Percentiles rank a stretch among this genome's conserved stretches.
Conservation (phyloP, 164 flowering plant genomes). For the Vitis labrusca region DNA sequence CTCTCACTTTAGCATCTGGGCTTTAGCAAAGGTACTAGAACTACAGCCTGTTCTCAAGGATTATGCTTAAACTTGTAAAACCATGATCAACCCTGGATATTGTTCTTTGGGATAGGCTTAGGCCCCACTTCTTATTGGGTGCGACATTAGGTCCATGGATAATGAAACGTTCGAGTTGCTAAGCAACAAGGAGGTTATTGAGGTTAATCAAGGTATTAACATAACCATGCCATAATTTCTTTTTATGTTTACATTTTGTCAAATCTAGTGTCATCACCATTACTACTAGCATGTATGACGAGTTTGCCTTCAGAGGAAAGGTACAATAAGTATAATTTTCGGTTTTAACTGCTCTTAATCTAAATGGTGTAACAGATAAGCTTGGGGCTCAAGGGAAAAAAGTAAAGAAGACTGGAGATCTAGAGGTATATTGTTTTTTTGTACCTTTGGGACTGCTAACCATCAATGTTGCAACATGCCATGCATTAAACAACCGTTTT, state of each 20-base stretch:
- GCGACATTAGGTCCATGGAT: constrained; percentile 4
- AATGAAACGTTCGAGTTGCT: background rate
- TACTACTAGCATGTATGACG: too few species aligned
- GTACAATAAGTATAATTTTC: too few species aligned
- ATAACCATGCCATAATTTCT: background rate
- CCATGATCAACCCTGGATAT: too few species aligned
- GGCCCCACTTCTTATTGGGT: constrained; percentile 16
- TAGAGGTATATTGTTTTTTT: constrained; percentile 38
- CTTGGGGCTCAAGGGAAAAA: constrained; percentile 68
- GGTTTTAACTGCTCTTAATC: background rate
- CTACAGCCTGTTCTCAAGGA: background rate
- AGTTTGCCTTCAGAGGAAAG: too few species aligned
- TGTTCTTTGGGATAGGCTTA: background rate
- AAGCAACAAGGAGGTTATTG: constrained; percentile 15
- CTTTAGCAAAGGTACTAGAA: constrained; percentile 13
- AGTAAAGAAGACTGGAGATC: constrained; percentile 43
- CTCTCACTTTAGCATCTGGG: constrained; percentile 21
- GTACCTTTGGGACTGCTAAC: background rate
- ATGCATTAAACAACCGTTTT: background rate
- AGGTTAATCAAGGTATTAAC: constrained; percentile 11
- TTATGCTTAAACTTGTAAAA: too few species aligned
- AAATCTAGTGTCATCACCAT: too few species aligned
- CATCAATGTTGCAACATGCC: background rate
- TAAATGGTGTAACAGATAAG: constrained; percentile 29
- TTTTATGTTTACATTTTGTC: too few species aligned